A percentile compares a stretch with the other conserved stretches of the same genome.
phyloP scores from a whole-genome alignment of 169 alveolate species.

The Plasmodium knowlesi region DNA sequence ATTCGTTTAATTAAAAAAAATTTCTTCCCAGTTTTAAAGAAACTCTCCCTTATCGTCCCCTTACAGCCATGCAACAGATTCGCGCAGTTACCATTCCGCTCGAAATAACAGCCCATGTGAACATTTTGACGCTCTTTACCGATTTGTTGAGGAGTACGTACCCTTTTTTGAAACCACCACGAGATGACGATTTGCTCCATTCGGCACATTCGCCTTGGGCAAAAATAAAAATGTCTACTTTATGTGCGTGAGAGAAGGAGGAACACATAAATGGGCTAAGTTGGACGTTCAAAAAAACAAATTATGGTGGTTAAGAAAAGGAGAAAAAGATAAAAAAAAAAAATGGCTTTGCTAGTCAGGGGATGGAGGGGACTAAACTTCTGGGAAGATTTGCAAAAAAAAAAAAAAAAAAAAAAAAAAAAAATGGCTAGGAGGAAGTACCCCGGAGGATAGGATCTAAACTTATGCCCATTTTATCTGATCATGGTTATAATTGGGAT shows the following conservation, averaged over 20 bases:
- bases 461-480: background rate
- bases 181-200: background rate
- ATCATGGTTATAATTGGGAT: background rate
- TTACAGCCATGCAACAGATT: background rate
- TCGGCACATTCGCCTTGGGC: background rate
- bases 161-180: background rate
- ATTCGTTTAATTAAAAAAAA: background rate
- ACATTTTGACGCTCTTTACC: background rate
- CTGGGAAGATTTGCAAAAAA: no score
- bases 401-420: no score
- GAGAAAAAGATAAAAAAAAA: no score
- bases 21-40: background rate
- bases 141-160: background rate
- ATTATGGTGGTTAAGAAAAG: background rate
- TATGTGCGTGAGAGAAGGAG: background rate
- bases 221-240: background rate
- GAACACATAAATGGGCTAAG: background rate
- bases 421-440: no score
- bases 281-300: background rate
- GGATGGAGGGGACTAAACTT: background rate
- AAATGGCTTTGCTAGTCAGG: background rate
- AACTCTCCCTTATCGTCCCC: background rate
- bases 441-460: no score
- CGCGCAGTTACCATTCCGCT: background rate
- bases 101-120: background rate